Evolutionary conservation across 2,329 filamentous ascomycete genomes (phyloP).

Genomic region (Polychaeton citri): DNA sequence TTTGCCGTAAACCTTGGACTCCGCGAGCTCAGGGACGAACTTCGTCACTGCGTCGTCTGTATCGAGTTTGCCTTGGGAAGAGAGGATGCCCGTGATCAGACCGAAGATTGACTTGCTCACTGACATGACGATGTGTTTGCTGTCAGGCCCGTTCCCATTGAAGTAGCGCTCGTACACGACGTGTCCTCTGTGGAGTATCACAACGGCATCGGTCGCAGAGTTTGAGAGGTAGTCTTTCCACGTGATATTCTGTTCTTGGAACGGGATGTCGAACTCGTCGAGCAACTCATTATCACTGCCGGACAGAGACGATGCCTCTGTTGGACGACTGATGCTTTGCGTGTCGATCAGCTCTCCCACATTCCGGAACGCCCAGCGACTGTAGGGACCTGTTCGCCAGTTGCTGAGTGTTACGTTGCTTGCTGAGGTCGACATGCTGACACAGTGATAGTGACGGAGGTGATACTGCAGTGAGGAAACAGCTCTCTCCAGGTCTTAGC

Average conservation of each 20-base stretch:
- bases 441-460: too few species aligned
- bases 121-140: constrained; percentile 14
- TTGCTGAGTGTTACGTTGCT: too few species aligned
- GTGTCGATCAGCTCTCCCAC: too few species aligned
- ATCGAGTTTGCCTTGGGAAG: constrained; percentile 8
- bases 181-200: constrained; percentile 11
- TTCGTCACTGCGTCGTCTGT: constrained; percentile 7
- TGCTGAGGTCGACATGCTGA: too few species aligned
- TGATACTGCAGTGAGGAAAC: too few species aligned
- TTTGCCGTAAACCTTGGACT: constrained; percentile 5
- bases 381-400: too few species aligned
- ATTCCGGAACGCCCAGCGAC: too few species aligned
- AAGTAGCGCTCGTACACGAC: constrained; percentile 10
- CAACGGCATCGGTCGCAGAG: constrained; percentile 11
- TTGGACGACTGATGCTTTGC: constrained; percentile 5
- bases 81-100: constrained; percentile 10
- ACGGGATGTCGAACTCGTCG: constrained; percentile 6
- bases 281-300: constrained; percentile 1
- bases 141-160: constrained; percentile 7
- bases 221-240: constrained; percentile 5
- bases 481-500: too few species aligned
- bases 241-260: constrained; percentile 5
- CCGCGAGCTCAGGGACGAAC: constrained; percentile 9
- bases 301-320: constrained; percentile 1
- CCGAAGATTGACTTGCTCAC: constrained; percentile 13